Evolutionary conservation across 1,284 basidiomycete genomes (phyloP).

Genomic region (Microbotryum saponariae): DNA sequence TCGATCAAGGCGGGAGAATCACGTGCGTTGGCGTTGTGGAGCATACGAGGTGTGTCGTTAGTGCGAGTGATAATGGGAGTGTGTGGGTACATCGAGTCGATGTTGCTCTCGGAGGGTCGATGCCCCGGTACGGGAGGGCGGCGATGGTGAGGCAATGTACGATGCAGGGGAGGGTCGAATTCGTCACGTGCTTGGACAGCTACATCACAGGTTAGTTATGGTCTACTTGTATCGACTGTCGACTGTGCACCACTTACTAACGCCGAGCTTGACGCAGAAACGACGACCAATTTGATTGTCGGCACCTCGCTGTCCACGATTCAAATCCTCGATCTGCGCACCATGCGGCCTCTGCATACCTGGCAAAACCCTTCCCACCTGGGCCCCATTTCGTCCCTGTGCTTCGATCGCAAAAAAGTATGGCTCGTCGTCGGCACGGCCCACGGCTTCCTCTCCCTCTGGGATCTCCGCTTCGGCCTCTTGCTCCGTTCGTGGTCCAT

Average conservation of each 20-base stretch:
- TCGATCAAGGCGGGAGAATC: constrained; percentile 40
- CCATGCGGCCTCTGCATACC: constrained; percentile 65
- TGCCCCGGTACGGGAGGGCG: constrained; percentile 43
- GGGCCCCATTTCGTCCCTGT: constrained; percentile 77
- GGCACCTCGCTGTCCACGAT: constrained; percentile 75
- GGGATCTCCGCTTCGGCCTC: constrained; percentile 93
- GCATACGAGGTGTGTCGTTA: constrained; percentile 43
- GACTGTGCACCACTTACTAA: no score
- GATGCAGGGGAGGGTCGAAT: constrained; percentile 39
- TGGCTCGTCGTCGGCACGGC: constrained; percentile 86
- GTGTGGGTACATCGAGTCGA: constrained; percentile 43
- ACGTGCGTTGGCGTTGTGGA: constrained; percentile 39
- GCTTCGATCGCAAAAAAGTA: constrained; percentile 67
- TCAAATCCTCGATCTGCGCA: constrained; percentile 72
- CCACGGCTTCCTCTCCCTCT: constrained; percentile 71
- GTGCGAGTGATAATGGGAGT: constrained; percentile 41
- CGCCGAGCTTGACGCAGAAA: constrained; percentile 18
- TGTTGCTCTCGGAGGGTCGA: constrained; percentile 34
- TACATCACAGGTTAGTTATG: constrained; percentile 35
- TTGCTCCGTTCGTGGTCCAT: constrained; percentile 78
- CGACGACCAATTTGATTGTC: constrained; percentile 55
- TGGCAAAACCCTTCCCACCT: constrained; percentile 78
- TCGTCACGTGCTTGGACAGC: constrained; percentile 41
- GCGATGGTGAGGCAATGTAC: constrained; percentile 41
- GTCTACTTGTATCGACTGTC: no score